Evolutionary conservation across 208 protist genomes (phyloP), one percentile per base, ranked within the genome.

Genomic region (Borovskyia barvae): DNA sequence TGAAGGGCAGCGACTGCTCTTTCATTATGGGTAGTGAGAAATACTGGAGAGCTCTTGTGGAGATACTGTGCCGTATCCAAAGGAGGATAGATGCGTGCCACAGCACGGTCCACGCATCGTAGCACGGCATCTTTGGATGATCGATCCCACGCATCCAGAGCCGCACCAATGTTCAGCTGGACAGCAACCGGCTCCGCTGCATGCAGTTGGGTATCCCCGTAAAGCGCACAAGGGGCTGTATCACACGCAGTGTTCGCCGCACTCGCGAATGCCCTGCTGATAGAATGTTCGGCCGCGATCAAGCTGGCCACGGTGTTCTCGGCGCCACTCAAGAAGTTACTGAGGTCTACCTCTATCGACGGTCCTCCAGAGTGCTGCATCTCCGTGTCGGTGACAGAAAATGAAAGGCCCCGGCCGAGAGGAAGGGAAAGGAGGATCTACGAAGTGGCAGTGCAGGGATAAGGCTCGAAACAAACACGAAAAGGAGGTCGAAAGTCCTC

Each of bases 61-160:
- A 85, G 28, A 53, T 82, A 86, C 56, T 83, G 82, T 14, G 83
- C 49, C 9, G 77, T 66, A 40, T 95, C 89, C 20, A 95, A 39
- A 19, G 81, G 75, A 3, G 89, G 89, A 39, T 71, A 80, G 14
- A 95, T 62, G 20, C 89, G 85, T 5, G 63, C 19, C n/a, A 86
- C 67, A 1, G 82, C 66, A 3, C 89, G 82, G 58, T 95, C 89
- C 17, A 93, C 72, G 53, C 79, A 91, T 2, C 75, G 76, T 20
- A 85, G 55, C 30, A 89, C 67, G n/a, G 36, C 57, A 53, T 92
- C 89, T 42, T 67, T 61, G 39, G 51, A 26, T n/a, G 33, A 3
- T 2, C 64, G 63, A 1, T 33, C 49, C 66, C 62, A 76, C 39
- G n/a, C 3, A 7, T 36, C n/a, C 11, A 52, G 20, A 14, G 37